Evolutionary conservation across 306 rosid species (phyloP).

Genomic region (Cucumis hystrix): DNA sequence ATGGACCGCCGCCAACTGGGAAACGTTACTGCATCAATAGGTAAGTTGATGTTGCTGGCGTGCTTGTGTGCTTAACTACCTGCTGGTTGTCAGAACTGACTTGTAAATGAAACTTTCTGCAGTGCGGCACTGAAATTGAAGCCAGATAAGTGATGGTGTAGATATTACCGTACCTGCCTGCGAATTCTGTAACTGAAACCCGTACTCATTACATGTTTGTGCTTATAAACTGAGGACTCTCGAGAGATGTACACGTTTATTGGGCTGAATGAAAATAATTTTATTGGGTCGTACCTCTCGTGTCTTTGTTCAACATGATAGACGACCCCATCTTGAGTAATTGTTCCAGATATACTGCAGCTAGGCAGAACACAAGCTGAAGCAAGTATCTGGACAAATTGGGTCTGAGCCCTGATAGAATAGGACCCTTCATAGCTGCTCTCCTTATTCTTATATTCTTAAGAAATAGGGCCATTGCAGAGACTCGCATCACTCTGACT

Average conservation of each 20-base stretch:
- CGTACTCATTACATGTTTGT: neutral
- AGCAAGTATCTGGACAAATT: neutral
- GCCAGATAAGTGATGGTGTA: neutral
- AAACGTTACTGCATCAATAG: slow-evolving; percentile 90
- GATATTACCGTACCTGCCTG: neutral
- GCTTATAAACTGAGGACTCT: neutral
- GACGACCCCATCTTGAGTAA: neutral
- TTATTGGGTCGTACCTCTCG: neutral
- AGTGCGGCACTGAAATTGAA: slow-evolving; percentile 8
- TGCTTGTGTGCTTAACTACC: neutral
- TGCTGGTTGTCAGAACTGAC: neutral
- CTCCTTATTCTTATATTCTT: neutral
- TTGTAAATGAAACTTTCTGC: neutral
- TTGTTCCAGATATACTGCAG: neutral
- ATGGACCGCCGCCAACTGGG: slow-evolving; percentile 87
- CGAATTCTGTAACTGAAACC: neutral
- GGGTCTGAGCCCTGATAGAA: neutral
- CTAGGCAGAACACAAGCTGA: neutral
- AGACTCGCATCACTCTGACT: neutral
- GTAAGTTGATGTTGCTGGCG: slow-evolving; percentile 14
- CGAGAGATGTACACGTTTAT: neutral
- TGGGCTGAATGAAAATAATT: neutral
- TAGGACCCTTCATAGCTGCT: neutral
- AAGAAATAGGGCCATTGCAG: neutral
- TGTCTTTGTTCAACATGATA: neutral